Evolutionary conservation across 1,284 basidiomycete species (phyloP).

Genomic region (Uromyces viciae-fabae): DNA sequence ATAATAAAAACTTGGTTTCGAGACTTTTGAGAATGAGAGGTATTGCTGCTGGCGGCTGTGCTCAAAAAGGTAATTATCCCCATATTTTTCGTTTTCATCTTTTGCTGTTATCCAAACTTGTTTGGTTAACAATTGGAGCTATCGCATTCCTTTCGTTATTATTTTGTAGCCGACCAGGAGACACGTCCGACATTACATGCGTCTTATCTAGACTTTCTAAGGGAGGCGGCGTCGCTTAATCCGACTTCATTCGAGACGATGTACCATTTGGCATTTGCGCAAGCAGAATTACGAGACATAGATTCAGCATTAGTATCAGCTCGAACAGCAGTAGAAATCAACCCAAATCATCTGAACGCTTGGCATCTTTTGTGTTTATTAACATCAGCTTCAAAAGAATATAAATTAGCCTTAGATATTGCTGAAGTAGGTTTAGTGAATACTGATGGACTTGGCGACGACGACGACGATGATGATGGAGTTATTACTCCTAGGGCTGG

Average conservation of each 20-base stretch:
- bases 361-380: constrained; percentile 90
- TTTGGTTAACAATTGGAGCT: constrained; percentile 19
- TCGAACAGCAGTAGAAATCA: constrained; percentile 67
- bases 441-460: constrained; percentile 58
- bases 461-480: constrained; percentile 54
- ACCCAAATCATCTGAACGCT: constrained; percentile 68
- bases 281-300: constrained; percentile 69
- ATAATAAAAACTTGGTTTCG: constrained; percentile 42
- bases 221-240: constrained; percentile 61
- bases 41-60: constrained; percentile 51
- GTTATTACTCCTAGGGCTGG: constrained; percentile 20
- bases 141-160: background rate
- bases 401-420: constrained; percentile 72
- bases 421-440: constrained; percentile 67
- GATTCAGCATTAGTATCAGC: constrained; percentile 67
- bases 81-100: too few species aligned
- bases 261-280: constrained; percentile 75
- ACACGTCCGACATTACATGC: constrained; percentile 64
- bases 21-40: constrained; percentile 55
- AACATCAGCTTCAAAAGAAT: constrained; percentile 73
- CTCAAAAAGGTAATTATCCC: constrained; percentile 61
- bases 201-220: constrained; percentile 63
- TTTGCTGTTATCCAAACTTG: background rate
- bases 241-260: constrained; percentile 64
- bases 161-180: constrained; percentile 60